Base-by-base conservation (phyloP, 2,329 filamentous ascomycete species). In the Dendrostoma leiphaemia region DNA sequence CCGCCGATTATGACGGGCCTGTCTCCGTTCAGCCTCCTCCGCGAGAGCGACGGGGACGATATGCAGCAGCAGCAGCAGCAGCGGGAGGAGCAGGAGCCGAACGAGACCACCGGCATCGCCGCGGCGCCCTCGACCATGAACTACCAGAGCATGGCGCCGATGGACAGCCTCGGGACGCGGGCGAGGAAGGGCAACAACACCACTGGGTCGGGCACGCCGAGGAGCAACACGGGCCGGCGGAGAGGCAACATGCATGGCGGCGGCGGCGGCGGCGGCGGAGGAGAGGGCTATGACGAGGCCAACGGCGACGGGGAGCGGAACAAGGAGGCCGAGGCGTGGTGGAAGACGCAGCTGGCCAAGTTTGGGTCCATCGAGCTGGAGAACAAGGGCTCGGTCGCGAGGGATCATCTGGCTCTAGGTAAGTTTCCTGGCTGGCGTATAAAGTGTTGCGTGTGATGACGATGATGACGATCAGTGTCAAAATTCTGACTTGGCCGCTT, bases 331-430 rank as follows among this genome's bases (percentile, higher is more conserved):
- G 58, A 69, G 54, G 67, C 69, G 58, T 60, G 68, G 38, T 84
- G 85, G 80, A 84, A 80, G 78, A 73, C 73, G 62, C 65, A 66
- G 29, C 67, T 82, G 35, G 61, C 77, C 23, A 71, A 75, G 54
- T 78, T 86, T 49, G 77, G 74, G 63, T 82, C 81, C 5, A 79
- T 94, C 48, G 89, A 93, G 74, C 71, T 94, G 57, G 90, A 94
- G 69, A 94, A 94, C 65, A 93, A 91, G 70, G 90, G 90, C 35
- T 90, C 86, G 65, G 89, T 93, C 35, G 90, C 90, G 10, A 77
- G 90, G 64, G 90, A 94, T 69, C 90, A 94, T 72, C 74, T 94
- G 52, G 90, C 90, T 21, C 73, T 94, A 46, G 89, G 89, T 92
- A 72, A 48, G 73, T 58, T 32, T 32, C 46, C 13, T 29, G 21